Conservation (phyloP, 2,329 filamentous ascomycete genomes). For the Dactylellina parvicollis region DNA sequence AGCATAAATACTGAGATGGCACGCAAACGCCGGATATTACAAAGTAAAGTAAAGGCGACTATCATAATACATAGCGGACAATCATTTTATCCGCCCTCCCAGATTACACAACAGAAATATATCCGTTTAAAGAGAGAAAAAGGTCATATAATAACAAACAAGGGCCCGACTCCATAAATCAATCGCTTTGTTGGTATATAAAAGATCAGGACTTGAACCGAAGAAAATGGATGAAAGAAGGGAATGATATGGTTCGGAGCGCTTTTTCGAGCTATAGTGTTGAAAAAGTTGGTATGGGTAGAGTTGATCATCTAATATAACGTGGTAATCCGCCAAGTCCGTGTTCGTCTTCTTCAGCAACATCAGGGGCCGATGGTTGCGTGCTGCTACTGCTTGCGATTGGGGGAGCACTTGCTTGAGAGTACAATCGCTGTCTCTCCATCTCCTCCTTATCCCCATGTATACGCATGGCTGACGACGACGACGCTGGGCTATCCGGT, state of each 20-base stretch:
- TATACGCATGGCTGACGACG: slow-evolving; percentile 56
- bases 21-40: slow-evolving; percentile 32
- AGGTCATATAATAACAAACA: no score
- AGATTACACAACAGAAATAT: not conserved
- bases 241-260: not conserved
- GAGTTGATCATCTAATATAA: slow-evolving; percentile 24
- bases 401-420: slow-evolving; percentile 71
- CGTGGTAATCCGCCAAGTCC: slow-evolving; percentile 36
- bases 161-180: slow-evolving; percentile 24
- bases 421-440: slow-evolving; percentile 72
- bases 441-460: slow-evolving; percentile 83
- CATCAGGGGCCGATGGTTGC: slow-evolving; percentile 54
- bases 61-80: not conserved
- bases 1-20: slow-evolving; percentile 3
- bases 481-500: slow-evolving; percentile 52
- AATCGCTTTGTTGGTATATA: slow-evolving; percentile 31
- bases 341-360: slow-evolving; percentile 37
- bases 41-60: slow-evolving; percentile 1
- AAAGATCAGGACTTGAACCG: not conserved
- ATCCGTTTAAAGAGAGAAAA: not conserved
- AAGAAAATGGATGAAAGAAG: not conserved
- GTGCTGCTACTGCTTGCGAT: slow-evolving; percentile 57
- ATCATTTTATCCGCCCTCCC: slow-evolving; percentile 1
- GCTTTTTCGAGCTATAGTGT: not conserved
- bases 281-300: not conserved